Evolutionary conservation across 805 yeast species (phyloP).

Genomic region (Kluyveromyces wickerhamii): DNA sequence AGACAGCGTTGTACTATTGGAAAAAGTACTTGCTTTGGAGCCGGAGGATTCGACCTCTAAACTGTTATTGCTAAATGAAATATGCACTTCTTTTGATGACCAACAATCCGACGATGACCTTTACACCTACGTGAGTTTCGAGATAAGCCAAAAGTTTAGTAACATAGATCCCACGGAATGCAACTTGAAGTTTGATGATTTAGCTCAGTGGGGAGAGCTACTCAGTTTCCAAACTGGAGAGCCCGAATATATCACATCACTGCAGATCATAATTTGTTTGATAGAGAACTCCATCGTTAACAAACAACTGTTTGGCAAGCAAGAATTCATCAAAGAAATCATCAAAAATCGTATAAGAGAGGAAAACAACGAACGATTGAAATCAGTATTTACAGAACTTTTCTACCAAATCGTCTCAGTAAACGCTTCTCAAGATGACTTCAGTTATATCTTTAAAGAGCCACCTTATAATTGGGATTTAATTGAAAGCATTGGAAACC

Average conservation of each 20-base stretch:
- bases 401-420: conserved; percentile 14
- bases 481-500: conserved; percentile 9
- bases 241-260: conserved; percentile 9
- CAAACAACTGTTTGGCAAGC: conserved; percentile 16
- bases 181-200: conserved; percentile 12
- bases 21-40: not conserved
- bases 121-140: conserved; percentile 16
- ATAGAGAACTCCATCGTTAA: conserved; percentile 18
- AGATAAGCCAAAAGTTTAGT: conserved; percentile 12
- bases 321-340: not conserved
- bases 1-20: not conserved
- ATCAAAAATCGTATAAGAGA: not conserved
- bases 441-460: conserved; percentile 12
- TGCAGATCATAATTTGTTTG: conserved; percentile 20
- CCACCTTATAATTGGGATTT: conserved; percentile 1
- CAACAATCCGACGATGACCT: conserved; percentile 7
- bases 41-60: not conserved
- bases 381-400: conserved; percentile 12
- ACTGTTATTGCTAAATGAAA: not conserved
- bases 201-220: conserved; percentile 12
- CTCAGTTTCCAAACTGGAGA: not conserved
- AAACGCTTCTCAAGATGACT: conserved; percentile 15
- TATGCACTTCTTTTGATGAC: conserved; percentile 1
- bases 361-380: not conserved
- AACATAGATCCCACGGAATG: conserved; percentile 13